phyloP scores from a whole-genome alignment of 768 basidiomycete genomes.

The Hygrophorus russula region DNA sequence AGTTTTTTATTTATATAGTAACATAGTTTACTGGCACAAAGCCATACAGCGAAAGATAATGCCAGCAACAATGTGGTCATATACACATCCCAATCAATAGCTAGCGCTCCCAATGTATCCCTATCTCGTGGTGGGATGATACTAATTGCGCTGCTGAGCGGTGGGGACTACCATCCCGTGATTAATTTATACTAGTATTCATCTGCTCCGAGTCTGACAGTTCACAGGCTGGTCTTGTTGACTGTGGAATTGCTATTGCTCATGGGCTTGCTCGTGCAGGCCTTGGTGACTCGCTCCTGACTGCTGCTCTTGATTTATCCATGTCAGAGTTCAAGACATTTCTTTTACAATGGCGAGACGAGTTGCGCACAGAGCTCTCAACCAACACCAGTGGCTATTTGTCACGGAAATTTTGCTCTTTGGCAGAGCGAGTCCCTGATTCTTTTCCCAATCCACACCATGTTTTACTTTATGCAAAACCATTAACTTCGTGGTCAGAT shows the following conservation, averaged over 20 bases:
- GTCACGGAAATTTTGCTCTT: slow-evolving; percentile 30
- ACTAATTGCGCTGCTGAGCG: slow-evolving; percentile 21
- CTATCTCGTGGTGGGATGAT: slow-evolving; percentile 20
- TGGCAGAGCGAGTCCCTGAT: slow-evolving; percentile 33
- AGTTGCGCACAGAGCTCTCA: slow-evolving; percentile 4
- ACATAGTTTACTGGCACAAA: background rate
- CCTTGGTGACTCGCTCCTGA: slow-evolving; percentile 39
- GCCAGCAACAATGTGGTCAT: slow-evolving; percentile 25
- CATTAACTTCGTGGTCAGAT: slow-evolving; percentile 34
- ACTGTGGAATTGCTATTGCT: slow-evolving; percentile 43
- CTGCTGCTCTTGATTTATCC: slow-evolving; percentile 19
- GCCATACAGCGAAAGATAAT: slow-evolving; percentile 26
- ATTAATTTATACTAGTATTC: background rate
- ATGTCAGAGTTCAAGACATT: background rate
- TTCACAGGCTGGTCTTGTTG: slow-evolving; percentile 15
- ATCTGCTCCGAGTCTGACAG: too few species aligned
- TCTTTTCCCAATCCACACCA: slow-evolving; percentile 43
- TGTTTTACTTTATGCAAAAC: slow-evolving; percentile 44
- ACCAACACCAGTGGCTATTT: slow-evolving; percentile 20
- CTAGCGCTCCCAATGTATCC: slow-evolving; percentile 11
- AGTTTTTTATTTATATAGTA: background rate
- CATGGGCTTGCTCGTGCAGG: slow-evolving; percentile 48
- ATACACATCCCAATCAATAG: slow-evolving; percentile 11
- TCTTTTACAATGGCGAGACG: slow-evolving; percentile 7
- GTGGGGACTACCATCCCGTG: slow-evolving; percentile 21